Conservation (phyloP, 345 rosid genomes). For the Aquilaria yunnanensis region DNA sequence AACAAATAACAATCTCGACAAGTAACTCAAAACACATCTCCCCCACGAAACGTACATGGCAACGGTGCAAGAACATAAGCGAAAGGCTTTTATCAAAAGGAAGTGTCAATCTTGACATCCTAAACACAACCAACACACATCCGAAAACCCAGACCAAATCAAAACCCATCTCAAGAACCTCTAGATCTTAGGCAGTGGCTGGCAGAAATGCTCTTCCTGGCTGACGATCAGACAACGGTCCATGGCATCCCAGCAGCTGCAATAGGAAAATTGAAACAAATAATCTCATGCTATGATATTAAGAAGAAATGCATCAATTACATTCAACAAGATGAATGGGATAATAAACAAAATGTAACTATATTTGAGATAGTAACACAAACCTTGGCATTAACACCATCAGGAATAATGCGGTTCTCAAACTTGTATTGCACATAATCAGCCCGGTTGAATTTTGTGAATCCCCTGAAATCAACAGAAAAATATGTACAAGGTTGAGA, state of each 20-base stretch:
- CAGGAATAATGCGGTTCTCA: constrained; percentile 52
- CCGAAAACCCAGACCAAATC: no score
- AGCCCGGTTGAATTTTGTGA: constrained; percentile 55
- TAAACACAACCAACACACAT: no score
- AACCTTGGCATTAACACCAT: constrained; percentile 81
- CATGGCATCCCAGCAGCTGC: constrained; percentile 73
- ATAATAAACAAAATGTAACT: neutral
- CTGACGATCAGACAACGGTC: constrained; percentile 50
- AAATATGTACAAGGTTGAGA: neutral
- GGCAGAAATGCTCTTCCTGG: constrained; percentile 55
- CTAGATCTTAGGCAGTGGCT: constrained; percentile 28
- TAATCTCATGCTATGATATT: neutral
- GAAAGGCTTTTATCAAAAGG: no score
- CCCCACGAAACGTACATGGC: no score
- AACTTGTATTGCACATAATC: constrained; percentile 50
- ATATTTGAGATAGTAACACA: neutral
- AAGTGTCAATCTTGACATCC: no score
- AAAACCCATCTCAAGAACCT: neutral
- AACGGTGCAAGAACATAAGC: no score
- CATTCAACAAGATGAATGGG: neutral
- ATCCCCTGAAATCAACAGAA: constrained; percentile 40
- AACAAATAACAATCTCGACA: no score
- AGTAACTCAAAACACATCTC: no score
- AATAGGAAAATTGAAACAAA: neutral
- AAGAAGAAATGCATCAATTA: neutral